Percentiles rank a stretch among this genome's conserved stretches.
These are phyloP conservation scores for Kwoniella bestiolae DNA, from an alignment of 768 basidiomycete species.

Conservation along the genomic window DNA sequence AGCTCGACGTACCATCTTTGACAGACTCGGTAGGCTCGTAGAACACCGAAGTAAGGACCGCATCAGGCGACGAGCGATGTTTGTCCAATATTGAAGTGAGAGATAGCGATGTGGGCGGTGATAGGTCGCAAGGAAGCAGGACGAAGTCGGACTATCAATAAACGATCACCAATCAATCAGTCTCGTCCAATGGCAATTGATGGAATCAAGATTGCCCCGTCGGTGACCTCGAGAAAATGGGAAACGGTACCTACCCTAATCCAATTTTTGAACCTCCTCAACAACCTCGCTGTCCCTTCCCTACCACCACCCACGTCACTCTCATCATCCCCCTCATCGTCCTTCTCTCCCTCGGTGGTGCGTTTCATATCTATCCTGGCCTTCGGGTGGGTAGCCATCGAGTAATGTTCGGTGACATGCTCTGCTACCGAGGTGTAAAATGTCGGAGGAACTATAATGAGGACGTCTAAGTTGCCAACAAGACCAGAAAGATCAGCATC, in stretches of 20 bases:
- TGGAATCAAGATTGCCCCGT: too few relatives aligned
- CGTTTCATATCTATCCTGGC: conserved; percentile 77
- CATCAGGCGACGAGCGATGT: conserved; percentile 63
- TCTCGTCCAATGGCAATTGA: not conserved
- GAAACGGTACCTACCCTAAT: conserved; percentile 63
- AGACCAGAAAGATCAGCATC: not conserved
- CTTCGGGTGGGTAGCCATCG: conserved; percentile 66
- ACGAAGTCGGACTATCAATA: conserved; percentile 71
- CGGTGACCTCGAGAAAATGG: not conserved
- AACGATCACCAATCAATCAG: not conserved
- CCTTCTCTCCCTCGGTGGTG: conserved; percentile 58
- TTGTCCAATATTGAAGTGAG: conserved; percentile 75
- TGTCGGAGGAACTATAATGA: conserved; percentile 74
- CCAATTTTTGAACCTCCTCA: conserved; percentile 74
- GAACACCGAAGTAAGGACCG: conserved; percentile 54
- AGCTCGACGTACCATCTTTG: conserved; percentile 44
- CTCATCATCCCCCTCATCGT: conserved; percentile 34
- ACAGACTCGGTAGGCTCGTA: conserved; percentile 55
- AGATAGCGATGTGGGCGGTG: conserved; percentile 74
- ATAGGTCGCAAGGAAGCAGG: conserved; percentile 86
- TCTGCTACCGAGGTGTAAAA: conserved; percentile 71
- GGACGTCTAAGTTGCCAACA: conserved; percentile 66
- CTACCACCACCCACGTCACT: conserved; percentile 18
- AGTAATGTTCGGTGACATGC: conserved; percentile 77
- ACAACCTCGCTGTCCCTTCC: conserved; percentile 59